phyloP scores from a whole-genome alignment of 2,329 filamentous ascomycete species.

The Rutstroemia sp. region DNA sequence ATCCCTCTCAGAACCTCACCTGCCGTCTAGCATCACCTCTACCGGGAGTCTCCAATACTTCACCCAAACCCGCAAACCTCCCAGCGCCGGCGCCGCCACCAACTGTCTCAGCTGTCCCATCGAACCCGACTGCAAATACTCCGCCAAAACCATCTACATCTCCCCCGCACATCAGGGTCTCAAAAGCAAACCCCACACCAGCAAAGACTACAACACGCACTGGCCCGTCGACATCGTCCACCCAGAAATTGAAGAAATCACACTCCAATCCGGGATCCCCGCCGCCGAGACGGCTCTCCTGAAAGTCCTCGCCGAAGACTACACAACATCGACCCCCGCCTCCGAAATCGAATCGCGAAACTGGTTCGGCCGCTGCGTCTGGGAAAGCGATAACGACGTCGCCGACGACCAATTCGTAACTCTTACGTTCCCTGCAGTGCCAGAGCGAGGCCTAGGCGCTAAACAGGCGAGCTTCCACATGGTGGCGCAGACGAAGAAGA shows the following conservation, averaged over 20 bases:
- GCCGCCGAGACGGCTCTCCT: conserved; percentile 41
- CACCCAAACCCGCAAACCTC: conserved; percentile 66
- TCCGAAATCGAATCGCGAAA: conserved; percentile 45
- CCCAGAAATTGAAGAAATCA: conserved; percentile 80
- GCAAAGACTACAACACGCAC: conserved; percentile 46
- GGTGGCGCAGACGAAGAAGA: conserved; percentile 81
- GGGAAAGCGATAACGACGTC: conserved; percentile 86
- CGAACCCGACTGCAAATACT: conserved; percentile 74
- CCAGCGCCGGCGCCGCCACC: conserved; percentile 64
- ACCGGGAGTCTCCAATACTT: conserved; percentile 74
- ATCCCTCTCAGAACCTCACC: conserved; percentile 14
- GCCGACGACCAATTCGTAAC: conserved; percentile 89
- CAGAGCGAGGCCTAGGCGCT: conserved; percentile 39
- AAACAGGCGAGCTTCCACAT: conserved; percentile 92
- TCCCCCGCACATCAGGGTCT: conserved; percentile 46
- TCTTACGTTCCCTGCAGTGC: conserved; percentile 57
- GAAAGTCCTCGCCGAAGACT: conserved; percentile 41
- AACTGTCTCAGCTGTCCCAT: conserved; percentile 80
- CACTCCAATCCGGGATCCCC: conserved; percentile 36
- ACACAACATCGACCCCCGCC: conserved; percentile 42
- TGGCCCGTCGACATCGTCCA: conserved; percentile 91
- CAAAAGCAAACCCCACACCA: conserved; percentile 30
- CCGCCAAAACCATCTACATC: conserved; percentile 65
- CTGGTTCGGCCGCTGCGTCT: conserved; percentile 95
- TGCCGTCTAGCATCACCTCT: conserved; percentile 62